phyloP scores from a whole-genome alignment of 1,284 basidiomycete species.

The Apiotrichum montevideense region DNA sequence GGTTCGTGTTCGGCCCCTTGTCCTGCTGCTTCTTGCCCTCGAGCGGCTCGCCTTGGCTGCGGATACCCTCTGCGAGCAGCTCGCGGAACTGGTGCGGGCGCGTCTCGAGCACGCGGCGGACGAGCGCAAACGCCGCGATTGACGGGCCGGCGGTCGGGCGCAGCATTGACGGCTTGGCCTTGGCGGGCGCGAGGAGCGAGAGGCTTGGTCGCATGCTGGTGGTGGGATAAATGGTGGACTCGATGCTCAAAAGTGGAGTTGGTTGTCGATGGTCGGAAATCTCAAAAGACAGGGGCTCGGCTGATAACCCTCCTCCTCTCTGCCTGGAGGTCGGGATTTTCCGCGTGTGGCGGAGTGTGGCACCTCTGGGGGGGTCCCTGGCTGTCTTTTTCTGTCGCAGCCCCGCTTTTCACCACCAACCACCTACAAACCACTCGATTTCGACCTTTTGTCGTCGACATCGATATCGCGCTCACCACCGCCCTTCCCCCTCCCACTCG shows the following conservation, averaged over 20 bases:
- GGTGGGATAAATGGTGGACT: too few relatives aligned
- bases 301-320: too few relatives aligned
- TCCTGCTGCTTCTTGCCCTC: background rate
- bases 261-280: too few relatives aligned
- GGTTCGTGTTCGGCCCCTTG: background rate
- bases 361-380: background rate
- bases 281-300: too few relatives aligned
- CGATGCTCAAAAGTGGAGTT: too few relatives aligned
- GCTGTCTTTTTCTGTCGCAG: background rate
- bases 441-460: too few relatives aligned
- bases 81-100: slow-evolving; percentile 33
- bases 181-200: background rate
- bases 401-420: background rate
- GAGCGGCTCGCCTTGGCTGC: background rate
- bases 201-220: too few relatives aligned
- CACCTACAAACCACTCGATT: too few relatives aligned
- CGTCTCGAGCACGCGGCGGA: slow-evolving; percentile 27
- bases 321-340: background rate
- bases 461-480: background rate
- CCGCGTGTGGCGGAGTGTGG: background rate
- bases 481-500: background rate
- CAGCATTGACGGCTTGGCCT: background rate
- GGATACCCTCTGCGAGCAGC: slow-evolving; percentile 27
- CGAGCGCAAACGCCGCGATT: slow-evolving; percentile 28
- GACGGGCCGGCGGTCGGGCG: background rate